Conservation (phyloP, 2,329 filamentous ascomycete genomes). For the Apiospora hydei region DNA sequence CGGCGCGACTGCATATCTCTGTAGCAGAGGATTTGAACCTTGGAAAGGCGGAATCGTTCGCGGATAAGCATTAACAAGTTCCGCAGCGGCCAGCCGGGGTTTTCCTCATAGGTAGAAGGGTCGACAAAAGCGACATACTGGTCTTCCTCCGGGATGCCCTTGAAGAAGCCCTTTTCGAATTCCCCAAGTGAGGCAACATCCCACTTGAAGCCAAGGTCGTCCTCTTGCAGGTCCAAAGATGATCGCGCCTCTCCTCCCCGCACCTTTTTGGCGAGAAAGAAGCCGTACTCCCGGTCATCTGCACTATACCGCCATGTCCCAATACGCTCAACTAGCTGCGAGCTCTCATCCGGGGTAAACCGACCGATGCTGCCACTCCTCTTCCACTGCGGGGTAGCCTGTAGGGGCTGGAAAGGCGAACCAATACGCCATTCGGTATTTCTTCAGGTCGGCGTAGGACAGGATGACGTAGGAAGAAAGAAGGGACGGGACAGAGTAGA, state of each 20-base stretch:
- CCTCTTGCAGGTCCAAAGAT: slow-evolving; percentile 61
- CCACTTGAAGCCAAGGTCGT: slow-evolving; percentile 75
- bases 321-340: slow-evolving; percentile 79
- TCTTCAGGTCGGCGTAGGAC: slow-evolving; percentile 95
- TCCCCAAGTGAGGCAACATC: slow-evolving; percentile 75
- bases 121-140: slow-evolving; percentile 88
- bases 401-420: slow-evolving; percentile 93
- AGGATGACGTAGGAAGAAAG: slow-evolving; percentile 88
- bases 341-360: slow-evolving; percentile 74
- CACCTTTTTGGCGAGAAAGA: slow-evolving; percentile 90
- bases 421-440: slow-evolving; percentile 98
- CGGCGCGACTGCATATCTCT: slow-evolving; percentile 80
- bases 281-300: slow-evolving; percentile 87
- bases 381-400: slow-evolving; percentile 87
- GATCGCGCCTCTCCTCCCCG: slow-evolving; percentile 48
- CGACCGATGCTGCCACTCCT: slow-evolving; percentile 60
- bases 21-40: slow-evolving; percentile 88
- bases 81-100: slow-evolving; percentile 90
- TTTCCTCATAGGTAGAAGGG: slow-evolving; percentile 86
- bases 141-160: slow-evolving; percentile 73
- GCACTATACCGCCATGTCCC: slow-evolving; percentile 87
- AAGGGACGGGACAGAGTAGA: slow-evolving; percentile 92
- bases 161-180: slow-evolving; percentile 90
- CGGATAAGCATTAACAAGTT: slow-evolving; percentile 88
- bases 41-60: slow-evolving; percentile 78